phyloP scores from a whole-genome alignment of 306 rosid genomes.

The Potentilla sterilis region DNA sequence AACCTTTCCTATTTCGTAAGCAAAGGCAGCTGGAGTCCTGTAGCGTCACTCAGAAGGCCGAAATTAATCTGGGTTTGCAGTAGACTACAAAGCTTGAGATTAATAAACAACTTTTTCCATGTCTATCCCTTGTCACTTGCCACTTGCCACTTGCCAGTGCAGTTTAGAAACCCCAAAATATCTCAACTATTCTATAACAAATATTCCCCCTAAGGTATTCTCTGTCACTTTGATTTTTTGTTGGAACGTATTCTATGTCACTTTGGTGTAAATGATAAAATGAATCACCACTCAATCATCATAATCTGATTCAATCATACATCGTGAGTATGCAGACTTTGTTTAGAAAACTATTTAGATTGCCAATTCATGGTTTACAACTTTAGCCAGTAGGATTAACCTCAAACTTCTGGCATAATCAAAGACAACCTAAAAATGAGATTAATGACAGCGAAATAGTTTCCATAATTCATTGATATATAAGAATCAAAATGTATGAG shows the following conservation, averaged over 20 bases:
- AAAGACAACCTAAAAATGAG: neutral
- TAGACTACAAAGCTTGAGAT: neutral
- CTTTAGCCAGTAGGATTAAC: neutral
- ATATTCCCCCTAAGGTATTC: neutral
- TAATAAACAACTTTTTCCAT: neutral
- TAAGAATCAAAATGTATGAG: no score
- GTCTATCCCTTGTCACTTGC: neutral
- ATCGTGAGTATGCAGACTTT: neutral
- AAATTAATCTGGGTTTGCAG: neutral
- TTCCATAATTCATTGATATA: neutral
- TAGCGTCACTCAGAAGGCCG: neutral
- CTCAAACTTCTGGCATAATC: neutral
- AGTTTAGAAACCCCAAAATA: neutral
- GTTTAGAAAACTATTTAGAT: neutral
- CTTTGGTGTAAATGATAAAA: neutral
- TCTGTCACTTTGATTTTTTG: neutral
- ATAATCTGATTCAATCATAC: neutral
- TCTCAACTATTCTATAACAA: neutral
- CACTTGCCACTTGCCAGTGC: no score
- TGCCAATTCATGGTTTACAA: neutral
- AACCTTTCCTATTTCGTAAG: neutral
- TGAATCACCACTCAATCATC: neutral
- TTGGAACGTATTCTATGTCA: no score
- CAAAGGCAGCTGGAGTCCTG: neutral
- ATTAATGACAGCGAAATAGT: neutral